Evolutionary conservation across 169 alveolate species (phyloP).

Genomic region (Perkinsus chesapeaki): DNA sequence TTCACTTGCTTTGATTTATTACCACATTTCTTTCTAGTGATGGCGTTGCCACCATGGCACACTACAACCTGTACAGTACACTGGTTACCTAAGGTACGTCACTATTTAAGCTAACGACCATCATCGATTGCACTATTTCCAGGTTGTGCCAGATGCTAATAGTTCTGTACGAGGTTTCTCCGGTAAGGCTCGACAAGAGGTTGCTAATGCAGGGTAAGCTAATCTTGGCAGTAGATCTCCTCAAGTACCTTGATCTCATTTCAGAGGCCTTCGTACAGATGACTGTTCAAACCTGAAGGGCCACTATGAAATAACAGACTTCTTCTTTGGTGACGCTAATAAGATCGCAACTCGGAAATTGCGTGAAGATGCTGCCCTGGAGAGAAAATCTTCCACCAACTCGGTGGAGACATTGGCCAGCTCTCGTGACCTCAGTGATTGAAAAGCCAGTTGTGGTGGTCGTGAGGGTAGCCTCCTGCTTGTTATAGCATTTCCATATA

Average conservation of each 20-base stretch:
- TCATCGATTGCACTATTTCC: background rate
- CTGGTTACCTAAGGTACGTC: background rate
- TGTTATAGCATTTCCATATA: no score
- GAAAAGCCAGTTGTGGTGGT: no score
- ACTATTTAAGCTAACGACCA: background rate
- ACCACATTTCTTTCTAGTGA: background rate
- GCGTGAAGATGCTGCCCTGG: background rate
- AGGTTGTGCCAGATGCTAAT: background rate
- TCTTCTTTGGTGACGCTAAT: background rate
- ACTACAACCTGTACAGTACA: background rate
- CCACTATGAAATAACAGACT: background rate
- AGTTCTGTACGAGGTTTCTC: background rate
- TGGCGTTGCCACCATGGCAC: background rate
- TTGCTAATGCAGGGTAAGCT: background rate
- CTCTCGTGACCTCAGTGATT: no score
- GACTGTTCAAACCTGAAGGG: background rate
- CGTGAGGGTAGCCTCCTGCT: no score
- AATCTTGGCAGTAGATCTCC: background rate
- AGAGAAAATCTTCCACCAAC: background rate
- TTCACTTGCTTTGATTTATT: background rate
- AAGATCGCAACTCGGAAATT: background rate
- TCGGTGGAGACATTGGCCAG: background rate
- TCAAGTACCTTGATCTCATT: background rate
- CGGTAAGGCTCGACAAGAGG: background rate
- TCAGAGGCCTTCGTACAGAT: background rate